phyloP scores from a whole-genome alignment of 768 basidiomycete genomes.

The Gyrodon lividus region DNA sequence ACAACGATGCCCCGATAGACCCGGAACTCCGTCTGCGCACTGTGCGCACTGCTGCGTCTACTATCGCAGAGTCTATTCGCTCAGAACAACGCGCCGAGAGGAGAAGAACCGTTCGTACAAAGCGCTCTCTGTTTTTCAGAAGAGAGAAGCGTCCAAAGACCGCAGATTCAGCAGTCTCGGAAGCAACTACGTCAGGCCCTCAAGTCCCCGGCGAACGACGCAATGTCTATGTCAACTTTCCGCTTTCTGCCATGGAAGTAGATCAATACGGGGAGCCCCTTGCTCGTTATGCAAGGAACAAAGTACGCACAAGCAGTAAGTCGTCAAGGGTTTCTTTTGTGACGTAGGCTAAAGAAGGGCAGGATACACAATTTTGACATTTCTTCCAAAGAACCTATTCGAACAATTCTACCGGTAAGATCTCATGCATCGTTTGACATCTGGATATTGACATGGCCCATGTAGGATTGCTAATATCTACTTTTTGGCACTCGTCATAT shows the following conservation, averaged over 20 bases:
- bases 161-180: conserved; percentile 31
- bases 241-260: conserved; percentile 62
- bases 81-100: conserved; percentile 70
- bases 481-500: conserved; percentile 79
- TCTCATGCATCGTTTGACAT: neutral
- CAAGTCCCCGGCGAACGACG: conserved; percentile 55
- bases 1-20: conserved; percentile 71
- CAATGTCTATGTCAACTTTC: conserved; percentile 79
- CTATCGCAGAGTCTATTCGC: conserved; percentile 82
- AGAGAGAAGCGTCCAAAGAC: conserved; percentile 45
- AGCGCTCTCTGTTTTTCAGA: conserved; percentile 58
- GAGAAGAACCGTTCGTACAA: conserved; percentile 48
- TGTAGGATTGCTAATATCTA: conserved; percentile 86
- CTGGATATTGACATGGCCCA: conserved; percentile 1
- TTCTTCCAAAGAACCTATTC: conserved; percentile 90
- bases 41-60: conserved; percentile 89
- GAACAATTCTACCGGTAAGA: conserved; percentile 89
- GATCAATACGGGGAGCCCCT: conserved; percentile 74
- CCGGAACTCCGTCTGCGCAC: conserved; percentile 85
- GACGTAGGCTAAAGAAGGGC: conserved; percentile 2
- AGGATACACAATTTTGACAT: conserved; percentile 92
- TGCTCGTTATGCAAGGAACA: conserved; percentile 83
- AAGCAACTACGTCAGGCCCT: conserved; percentile 24
- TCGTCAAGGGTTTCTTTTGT: conserved; percentile 15
- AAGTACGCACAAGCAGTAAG: conserved; percentile 91